These are phyloP conservation scores for Aspergillus sp. DNA, from an alignment of 2,329 filamentous ascomycete genomes.

Conservation along the genomic window DNA sequence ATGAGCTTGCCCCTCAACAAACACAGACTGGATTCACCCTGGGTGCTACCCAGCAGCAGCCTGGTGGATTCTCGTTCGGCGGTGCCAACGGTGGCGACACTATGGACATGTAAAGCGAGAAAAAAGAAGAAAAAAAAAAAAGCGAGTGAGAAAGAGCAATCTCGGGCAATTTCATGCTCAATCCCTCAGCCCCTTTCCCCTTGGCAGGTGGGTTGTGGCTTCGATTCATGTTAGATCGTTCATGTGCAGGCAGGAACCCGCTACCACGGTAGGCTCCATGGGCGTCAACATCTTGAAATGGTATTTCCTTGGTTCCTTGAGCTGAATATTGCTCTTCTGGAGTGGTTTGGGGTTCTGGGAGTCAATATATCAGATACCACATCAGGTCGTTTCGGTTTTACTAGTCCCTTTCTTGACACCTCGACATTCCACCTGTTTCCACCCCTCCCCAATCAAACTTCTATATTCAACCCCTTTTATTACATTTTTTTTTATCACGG, in stretches of 20 bases:
- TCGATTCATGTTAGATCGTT: constrained; percentile 17
- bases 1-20: constrained; percentile 72
- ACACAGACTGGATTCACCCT: constrained; percentile 74
- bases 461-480: not conserved
- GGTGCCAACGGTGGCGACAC: constrained; percentile 60
- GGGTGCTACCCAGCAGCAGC: constrained; percentile 63
- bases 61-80: constrained; percentile 89
- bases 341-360: not conserved
- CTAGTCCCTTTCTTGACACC: not conserved
- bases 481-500: not conserved
- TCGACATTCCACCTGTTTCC: constrained; percentile 5
- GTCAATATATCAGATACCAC: constrained; percentile 1
- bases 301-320: not conserved
- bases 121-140: constrained; percentile 11
- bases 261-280: constrained; percentile 1
- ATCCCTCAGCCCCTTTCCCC: constrained; percentile 12
- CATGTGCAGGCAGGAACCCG: constrained; percentile 3
- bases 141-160: not conserved
- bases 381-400: constrained; percentile 2
- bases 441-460: not conserved
- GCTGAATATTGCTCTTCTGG: not conserved
- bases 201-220: constrained; percentile 13
- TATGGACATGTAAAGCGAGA: constrained; percentile 67
- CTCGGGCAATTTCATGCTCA: constrained; percentile 2
- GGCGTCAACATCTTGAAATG: constrained; percentile 14